A percentile compares a stretch with the other conserved stretches of the same genome.
phyloP scores from a whole-genome alignment of 805 yeast species.

The Candida maesae region DNA sequence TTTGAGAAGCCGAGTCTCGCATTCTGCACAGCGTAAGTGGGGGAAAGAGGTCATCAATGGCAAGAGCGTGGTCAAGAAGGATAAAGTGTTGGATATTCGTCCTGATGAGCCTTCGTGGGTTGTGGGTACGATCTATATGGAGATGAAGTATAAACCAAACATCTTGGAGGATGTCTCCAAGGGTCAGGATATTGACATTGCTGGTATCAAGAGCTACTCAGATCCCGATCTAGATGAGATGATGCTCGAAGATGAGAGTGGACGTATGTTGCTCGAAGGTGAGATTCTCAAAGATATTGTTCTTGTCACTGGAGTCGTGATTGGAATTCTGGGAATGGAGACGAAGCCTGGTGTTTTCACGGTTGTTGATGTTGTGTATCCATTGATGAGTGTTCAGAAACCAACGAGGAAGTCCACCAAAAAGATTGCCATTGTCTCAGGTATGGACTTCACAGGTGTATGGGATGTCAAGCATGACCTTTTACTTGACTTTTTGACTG shows the following conservation, averaged over 20 bases:
- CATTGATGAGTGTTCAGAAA: constrained; percentile 58
- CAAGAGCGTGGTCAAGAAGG: constrained; percentile 35
- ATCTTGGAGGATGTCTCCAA: constrained; percentile 76
- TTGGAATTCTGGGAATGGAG: constrained; percentile 86
- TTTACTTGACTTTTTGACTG: constrained; percentile 65
- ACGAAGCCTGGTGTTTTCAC: constrained; percentile 78
- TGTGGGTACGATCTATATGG: constrained; percentile 81
- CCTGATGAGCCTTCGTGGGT: constrained; percentile 71
- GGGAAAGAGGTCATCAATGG: constrained; percentile 42
- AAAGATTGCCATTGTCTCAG: constrained; percentile 73
- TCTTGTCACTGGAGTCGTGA: constrained; percentile 84
- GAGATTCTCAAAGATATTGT: constrained; percentile 49
- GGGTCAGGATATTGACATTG: constrained; percentile 40
- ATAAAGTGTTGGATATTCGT: constrained; percentile 57
- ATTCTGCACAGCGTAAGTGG: constrained; percentile 53
- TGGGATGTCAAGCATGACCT: constrained; percentile 48
- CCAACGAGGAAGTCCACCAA: constrained; percentile 18
- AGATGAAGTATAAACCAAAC: constrained; percentile 81
- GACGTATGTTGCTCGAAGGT: constrained; percentile 73
- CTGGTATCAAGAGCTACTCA: constrained; percentile 40
- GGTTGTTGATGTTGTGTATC: constrained; percentile 75
- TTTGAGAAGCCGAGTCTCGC: constrained; percentile 44
- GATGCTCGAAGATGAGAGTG: constrained; percentile 89
- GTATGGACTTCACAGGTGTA: constrained; percentile 54
- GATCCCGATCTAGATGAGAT: constrained; percentile 56